These are phyloP conservation scores for Gaillardinia entomophila DNA, from an alignment of 805 yeast species.

Conservation along the genomic window DNA sequence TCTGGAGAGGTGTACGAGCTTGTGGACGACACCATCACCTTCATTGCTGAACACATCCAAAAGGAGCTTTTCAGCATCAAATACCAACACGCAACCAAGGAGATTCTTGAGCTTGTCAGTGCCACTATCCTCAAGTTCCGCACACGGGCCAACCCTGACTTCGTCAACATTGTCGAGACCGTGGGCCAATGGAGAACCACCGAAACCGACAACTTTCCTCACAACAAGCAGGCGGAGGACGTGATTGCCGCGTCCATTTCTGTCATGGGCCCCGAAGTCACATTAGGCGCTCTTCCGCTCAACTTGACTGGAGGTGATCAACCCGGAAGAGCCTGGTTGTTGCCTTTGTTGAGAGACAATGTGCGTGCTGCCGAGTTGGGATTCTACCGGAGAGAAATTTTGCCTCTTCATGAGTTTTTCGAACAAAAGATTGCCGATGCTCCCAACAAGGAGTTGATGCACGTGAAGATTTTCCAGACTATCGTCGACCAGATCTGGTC, in stretches of 20 bases:
- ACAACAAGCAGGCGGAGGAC: constrained; percentile 69
- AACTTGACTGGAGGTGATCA: constrained; percentile 51
- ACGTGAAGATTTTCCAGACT: constrained; percentile 75
- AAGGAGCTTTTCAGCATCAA: constrained; percentile 63
- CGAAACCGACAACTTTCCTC: constrained; percentile 62
- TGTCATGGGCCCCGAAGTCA: constrained; percentile 81
- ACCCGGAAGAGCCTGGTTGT: constrained; percentile 92
- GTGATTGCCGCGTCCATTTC: constrained; percentile 76
- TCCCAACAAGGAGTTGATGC: constrained; percentile 53
- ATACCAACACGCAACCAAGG: constrained; percentile 71
- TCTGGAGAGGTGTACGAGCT: constrained; percentile 48
- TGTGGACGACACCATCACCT: constrained; percentile 48
- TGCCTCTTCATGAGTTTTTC: constrained; percentile 61
- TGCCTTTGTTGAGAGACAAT: constrained; percentile 86
- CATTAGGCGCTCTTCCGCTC: constrained; percentile 69
- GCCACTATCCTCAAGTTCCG: constrained; percentile 60
- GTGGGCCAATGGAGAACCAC: constrained; percentile 85
- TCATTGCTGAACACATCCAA: constrained; percentile 46
- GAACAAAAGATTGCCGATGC: constrained; percentile 39
- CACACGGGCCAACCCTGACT: constrained; percentile 63
- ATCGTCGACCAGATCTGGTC: constrained; percentile 92
- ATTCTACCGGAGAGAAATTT: constrained; percentile 55
- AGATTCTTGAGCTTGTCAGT: constrained; percentile 62
- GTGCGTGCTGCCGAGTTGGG: constrained; percentile 65
- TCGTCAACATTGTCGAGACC: constrained; percentile 56